Base-by-base conservation (phyloP, 495 filamentous ascomycete genomes). In the Penicillium malachiteum region DNA sequence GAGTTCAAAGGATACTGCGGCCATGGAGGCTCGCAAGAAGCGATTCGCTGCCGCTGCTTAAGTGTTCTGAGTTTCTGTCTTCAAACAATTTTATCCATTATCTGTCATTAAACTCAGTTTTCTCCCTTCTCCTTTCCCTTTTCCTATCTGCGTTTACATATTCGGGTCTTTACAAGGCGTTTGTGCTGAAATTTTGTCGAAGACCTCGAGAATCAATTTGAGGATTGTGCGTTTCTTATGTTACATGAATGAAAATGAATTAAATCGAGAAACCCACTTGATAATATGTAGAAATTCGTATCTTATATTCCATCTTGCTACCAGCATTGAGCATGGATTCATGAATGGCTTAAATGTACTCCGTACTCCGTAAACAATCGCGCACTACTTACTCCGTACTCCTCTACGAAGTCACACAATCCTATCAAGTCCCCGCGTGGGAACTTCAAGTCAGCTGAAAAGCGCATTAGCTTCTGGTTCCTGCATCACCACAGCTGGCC, bases 1-100 rank as follows among this genome's bases (percentile, higher is more conserved):
- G 57, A 78, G 67, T 56, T 75, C 79, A 33, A 76, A 79, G 67
- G 79, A 81, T 63, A 50, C 18, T 33, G 38, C 57, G 49, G 76
- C 74, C 6, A 66, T 77, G 64, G 78, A 82, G 56, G 77, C 77
- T 50, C 70, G 79, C 60, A 80, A 80, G 69, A 80, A 80, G 71
- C 68, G 75, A 43, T 81, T 81, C 54, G 67, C 67, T 21, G 58
- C 71, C 16, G 67, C 69, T 18, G 68, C 69, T 34, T 77, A 54
- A 66, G 37, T 50, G 7, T 54, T 8, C 54, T 7, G 33, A 54
- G 40, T 14, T 8, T 56, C 46, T 30, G 21, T 26, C 21, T 30
- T 52, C 7, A 30, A 21, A 13, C 3, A 3, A 1, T 12, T 46
- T 32, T 13, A 11, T 14, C 26, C 2, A 2, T 37, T 37, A 13